phyloP scores from a whole-genome alignment of 73 alveolate species.

The Blepharisma japonicum region DNA sequence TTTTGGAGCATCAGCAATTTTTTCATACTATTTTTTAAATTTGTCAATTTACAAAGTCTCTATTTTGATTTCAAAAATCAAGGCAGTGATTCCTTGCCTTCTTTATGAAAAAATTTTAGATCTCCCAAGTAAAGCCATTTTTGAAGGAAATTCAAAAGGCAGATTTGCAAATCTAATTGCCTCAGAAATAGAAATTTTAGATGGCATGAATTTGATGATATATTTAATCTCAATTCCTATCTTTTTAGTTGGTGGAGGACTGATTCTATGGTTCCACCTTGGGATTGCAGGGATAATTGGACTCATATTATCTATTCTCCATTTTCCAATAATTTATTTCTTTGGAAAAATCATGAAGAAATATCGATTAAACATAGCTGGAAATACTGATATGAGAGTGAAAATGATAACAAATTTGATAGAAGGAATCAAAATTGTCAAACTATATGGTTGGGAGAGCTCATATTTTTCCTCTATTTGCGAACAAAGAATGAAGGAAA shows the following conservation, averaged over 20 bases:
- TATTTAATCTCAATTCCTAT: neutral
- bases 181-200: neutral
- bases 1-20: neutral
- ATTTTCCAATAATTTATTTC: neutral
- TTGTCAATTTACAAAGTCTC: neutral
- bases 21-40: neutral
- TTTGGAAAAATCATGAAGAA: neutral
- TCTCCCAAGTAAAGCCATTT: neutral
- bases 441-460: constrained; percentile 38
- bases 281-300: neutral
- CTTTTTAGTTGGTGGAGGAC: neutral
- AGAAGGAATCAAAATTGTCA: constrained; percentile 47
- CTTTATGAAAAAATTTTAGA: neutral
- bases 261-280: neutral
- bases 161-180: neutral
- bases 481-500: neutral
- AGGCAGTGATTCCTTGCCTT: neutral
- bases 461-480: neutral
- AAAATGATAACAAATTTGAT: constrained; percentile 33
- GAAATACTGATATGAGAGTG: constrained; percentile 37
- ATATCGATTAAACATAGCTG: neutral
- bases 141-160: neutral
- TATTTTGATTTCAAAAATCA: neutral
- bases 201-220: no score
- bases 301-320: neutral